Conservation (phyloP, 2,329 filamentous ascomycete genomes). For the Arthrobotrys pseudoclavata region DNA sequence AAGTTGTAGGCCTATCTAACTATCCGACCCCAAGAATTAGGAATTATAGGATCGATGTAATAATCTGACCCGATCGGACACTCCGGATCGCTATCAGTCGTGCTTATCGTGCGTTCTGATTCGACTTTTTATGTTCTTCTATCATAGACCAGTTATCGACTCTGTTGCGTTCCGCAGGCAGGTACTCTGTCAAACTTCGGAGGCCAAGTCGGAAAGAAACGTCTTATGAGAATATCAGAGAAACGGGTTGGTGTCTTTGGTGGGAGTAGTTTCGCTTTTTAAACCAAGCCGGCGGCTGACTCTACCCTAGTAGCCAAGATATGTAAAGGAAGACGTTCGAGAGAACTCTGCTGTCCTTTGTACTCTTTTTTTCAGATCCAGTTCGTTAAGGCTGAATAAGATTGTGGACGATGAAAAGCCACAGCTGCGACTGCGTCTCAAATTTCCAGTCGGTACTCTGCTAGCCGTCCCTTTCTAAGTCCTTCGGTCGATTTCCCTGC, state of each 20-base stretch:
- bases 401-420: slow-evolving; percentile 46
- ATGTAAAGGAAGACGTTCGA: slow-evolving; percentile 37
- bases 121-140: slow-evolving; percentile 14
- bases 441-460: slow-evolving; percentile 38
- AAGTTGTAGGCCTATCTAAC: slow-evolving; percentile 39
- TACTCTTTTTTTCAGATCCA: slow-evolving; percentile 33
- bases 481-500: slow-evolving; percentile 31
- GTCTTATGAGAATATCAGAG: slow-evolving; percentile 31
- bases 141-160: slow-evolving; percentile 12
- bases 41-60: slow-evolving; percentile 26
- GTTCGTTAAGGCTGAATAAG: slow-evolving; percentile 54
- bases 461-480: slow-evolving; percentile 39
- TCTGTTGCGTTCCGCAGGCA: slow-evolving; percentile 7
- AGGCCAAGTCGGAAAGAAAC: slow-evolving; percentile 42
- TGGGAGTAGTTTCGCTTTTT: slow-evolving; percentile 56
- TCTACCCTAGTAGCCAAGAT: slow-evolving; percentile 38
- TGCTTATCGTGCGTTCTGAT: slow-evolving; percentile 25
- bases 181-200: slow-evolving; percentile 28
- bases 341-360: slow-evolving; percentile 35
- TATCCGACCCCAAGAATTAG: slow-evolving; percentile 3
- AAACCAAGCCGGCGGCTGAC: slow-evolving; percentile 57
- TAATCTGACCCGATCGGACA: slow-evolving; percentile 42
- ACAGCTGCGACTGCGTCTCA: slow-evolving; percentile 39
- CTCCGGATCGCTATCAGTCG: slow-evolving; percentile 27
- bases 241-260: slow-evolving; percentile 41